Evolutionary conservation across 768 basidiomycete genomes (phyloP), one percentile per base, ranked within the genome.

Genomic region (Amanita inopinata): DNA sequence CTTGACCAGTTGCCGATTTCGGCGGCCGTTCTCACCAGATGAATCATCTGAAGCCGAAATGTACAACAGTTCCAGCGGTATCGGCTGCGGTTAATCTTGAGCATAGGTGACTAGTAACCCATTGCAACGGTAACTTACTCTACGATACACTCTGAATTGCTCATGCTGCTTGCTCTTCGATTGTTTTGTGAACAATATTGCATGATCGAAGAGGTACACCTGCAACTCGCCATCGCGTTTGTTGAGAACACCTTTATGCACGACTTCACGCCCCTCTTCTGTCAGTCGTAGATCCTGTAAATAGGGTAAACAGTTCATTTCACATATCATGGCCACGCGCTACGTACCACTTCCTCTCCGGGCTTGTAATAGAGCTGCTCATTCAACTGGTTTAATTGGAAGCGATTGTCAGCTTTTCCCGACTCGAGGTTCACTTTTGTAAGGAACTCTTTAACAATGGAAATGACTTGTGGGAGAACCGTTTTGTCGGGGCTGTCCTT

Each of bases 141-240:
- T 79, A 52, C 93, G 80, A 56, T 96, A 93, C 9, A 98, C 93
- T 57, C 87, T 88, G 61, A 78, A 83, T 53, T 91, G 88, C 51
- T 97, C 93, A 38, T 82, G 80, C 57, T 92, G 91, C 61, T 80
- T 87, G 61, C 90, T 92, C 57, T 91, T 83, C 45, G 66, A 61
- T 25, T 56, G 63, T 64, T 91, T 97, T 49, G 87, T 92, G 76
- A 98, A 89, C 23, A 99, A 66, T 32, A 99, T 65, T 1, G 92
- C 92, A 60, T 99, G 96, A 58, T 99, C 96, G 56, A 99, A 96
- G 54, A 99, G 62, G 67, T 94, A 97, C 4, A 94, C 87, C 53
- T 88, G 76, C 38, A 97, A 68, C 57, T 98, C 94, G 11, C 90
- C 91, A 53, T 80, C 90, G 5, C 92, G 78, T 56, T 91, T 88